These are phyloP conservation scores for Asparagopsis taxiformis DNA, from an alignment of 31 red algal genomes.

Conservation along the genomic window DNA sequence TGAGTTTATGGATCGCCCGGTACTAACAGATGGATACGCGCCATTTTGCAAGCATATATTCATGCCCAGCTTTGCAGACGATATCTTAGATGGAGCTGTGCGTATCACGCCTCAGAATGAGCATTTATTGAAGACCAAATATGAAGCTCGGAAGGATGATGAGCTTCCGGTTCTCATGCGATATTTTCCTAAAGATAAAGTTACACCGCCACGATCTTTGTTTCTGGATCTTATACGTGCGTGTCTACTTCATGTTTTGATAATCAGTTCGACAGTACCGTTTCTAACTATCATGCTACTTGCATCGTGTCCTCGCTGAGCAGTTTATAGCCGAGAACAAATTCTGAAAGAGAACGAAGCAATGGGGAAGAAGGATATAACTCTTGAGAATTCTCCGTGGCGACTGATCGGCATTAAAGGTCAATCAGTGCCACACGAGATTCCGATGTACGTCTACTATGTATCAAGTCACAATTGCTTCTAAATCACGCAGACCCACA, in stretches of 20 bases:
- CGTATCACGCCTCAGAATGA: constrained; percentile 79
- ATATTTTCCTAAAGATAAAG: constrained; percentile 58
- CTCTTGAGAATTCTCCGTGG: constrained; percentile 69
- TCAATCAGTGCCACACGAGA: constrained; percentile 80
- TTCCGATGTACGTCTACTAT: constrained; percentile 82
- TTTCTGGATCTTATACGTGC: constrained; percentile 89
- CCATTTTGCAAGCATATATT: constrained; percentile 96
- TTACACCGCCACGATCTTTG: constrained; percentile 48
- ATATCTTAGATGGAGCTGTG: constrained; percentile 42
- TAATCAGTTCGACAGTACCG: neutral
- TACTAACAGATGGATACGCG: constrained; percentile 89
- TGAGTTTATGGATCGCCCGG: constrained; percentile 57
- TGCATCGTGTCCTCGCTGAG: no score
- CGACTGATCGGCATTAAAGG: constrained; percentile 90
- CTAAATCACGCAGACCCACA: no score
- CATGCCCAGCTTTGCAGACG: constrained; percentile 68
- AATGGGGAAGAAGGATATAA: constrained; percentile 35
- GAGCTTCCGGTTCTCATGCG: constrained; percentile 91
- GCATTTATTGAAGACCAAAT: constrained; percentile 58
- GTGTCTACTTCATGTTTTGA: neutral
- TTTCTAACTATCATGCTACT: no score
- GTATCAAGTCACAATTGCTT: no score
- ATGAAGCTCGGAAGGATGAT: constrained; percentile 74
- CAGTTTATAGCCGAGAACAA: constrained; percentile 89
- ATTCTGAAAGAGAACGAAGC: constrained; percentile 65